A percentile compares a stretch with the other conserved stretches of the same genome.
Conservation (phyloP, 2,329 filamentous ascomycete genomes). For the Leptosphaerulina australis region DNA sequence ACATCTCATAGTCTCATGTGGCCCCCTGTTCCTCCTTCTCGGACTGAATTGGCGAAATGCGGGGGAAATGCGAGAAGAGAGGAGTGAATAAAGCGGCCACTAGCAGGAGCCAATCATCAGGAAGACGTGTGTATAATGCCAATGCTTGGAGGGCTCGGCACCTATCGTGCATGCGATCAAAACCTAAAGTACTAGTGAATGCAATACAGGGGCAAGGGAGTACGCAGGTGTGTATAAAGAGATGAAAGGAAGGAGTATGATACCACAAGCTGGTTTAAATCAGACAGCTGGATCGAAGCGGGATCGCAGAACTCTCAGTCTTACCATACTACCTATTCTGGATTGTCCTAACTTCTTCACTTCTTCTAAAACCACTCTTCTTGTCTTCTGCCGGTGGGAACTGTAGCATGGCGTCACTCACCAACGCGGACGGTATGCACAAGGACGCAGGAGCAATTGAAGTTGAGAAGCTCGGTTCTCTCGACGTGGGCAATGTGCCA, state of each 20-base stretch:
- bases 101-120: neutral
- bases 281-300: neutral
- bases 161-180: neutral
- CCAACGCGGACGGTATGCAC: conserved; percentile 6
- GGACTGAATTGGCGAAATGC: conserved; percentile 10
- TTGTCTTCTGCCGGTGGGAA: neutral
- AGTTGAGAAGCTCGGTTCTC: conserved; percentile 23
- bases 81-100: conserved; percentile 2
- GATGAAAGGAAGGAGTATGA: neutral
- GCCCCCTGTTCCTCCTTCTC: neutral
- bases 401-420: conserved; percentile 6
- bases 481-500: conserved; percentile 11
- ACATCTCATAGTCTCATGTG: neutral
- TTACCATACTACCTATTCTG: neutral
- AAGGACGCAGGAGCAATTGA: conserved; percentile 29
- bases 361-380: neutral
- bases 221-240: neutral
- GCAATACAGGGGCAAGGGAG: neutral
- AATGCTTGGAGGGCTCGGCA: conserved; percentile 11
- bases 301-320: neutral
- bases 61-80: conserved; percentile 2
- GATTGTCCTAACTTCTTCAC: neutral
- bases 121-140: neutral
- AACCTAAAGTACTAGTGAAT: neutral
- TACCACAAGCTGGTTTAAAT: neutral